These are phyloP conservation scores for Camellia sinensis DNA, from an alignment of 148 eudicot species.

Conservation along the genomic window DNA sequence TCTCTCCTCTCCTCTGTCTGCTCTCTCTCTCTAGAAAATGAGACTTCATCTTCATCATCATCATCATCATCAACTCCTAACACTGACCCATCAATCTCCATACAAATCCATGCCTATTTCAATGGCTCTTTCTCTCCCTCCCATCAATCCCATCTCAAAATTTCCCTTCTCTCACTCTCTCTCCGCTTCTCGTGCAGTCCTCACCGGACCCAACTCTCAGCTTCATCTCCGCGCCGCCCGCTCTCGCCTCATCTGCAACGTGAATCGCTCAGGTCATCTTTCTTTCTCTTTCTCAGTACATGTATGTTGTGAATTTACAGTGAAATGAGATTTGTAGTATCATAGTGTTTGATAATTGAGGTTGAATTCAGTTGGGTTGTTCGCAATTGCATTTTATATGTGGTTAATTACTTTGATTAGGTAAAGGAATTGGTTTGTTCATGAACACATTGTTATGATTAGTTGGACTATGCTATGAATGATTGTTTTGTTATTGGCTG, in stretches of 20 bases:
- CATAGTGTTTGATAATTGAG: neutral
- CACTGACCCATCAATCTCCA: conserved; percentile 12
- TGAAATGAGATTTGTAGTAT: neutral
- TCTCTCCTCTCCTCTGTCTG: neutral
- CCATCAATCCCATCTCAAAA: conserved; percentile 7
- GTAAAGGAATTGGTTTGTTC: neutral
- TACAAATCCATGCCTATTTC: conserved; percentile 12
- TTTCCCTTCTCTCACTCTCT: conserved; percentile 8
- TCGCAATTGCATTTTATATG: neutral
- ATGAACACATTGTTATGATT: neutral
- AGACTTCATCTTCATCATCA: neutral
- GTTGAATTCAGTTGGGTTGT: neutral
- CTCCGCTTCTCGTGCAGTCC: conserved; percentile 9
- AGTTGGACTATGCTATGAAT: neutral
- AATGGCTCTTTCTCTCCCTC: conserved; percentile 18
- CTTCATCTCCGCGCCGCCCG: conserved; percentile 18
- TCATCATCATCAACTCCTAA: conserved; percentile 1
- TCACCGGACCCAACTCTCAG: conserved; percentile 3
- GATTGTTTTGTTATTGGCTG: neutral
- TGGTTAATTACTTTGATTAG: too few species aligned
- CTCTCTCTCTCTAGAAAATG: neutral
- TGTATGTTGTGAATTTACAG: neutral
- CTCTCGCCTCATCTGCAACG: conserved; percentile 34
- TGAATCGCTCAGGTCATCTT: conserved; percentile 37
- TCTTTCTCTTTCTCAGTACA: neutral